Evolutionary conservation across 306 rosid genomes (phyloP).

Genomic region (Hippophae tibetana): DNA sequence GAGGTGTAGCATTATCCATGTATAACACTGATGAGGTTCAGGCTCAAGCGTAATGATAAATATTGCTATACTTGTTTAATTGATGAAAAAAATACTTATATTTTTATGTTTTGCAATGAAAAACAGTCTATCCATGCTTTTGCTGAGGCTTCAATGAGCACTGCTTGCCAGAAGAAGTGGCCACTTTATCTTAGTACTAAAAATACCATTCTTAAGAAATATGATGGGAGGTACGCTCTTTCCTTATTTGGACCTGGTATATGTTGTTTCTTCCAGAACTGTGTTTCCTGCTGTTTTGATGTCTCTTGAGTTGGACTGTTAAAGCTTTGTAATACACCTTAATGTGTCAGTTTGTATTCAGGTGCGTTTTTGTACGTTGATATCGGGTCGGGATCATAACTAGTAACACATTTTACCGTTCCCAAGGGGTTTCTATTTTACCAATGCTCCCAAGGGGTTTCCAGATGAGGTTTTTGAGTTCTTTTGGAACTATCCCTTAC

Average conservation of each 20-base stretch:
- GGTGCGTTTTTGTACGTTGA: too few relatives aligned
- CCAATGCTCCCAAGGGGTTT: too few relatives aligned
- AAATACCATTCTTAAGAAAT: slow-evolving; percentile 92
- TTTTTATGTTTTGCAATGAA: slow-evolving; percentile 2
- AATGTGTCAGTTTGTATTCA: too few relatives aligned
- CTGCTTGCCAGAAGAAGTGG: slow-evolving; percentile 79
- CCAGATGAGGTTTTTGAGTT: too few relatives aligned
- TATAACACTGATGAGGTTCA: slow-evolving; percentile 75
- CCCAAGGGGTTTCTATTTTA: too few relatives aligned
- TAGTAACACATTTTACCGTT: too few relatives aligned
- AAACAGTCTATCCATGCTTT: slow-evolving; percentile 72
- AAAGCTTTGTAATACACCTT: too few relatives aligned
- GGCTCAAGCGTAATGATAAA: slow-evolving; percentile 23
- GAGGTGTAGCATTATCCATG: slow-evolving; percentile 86
- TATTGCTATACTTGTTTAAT: not conserved
- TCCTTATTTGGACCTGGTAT: not conserved
- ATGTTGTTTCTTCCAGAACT: not conserved
- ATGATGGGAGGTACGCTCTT: slow-evolving; percentile 80
- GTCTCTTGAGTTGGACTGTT: too few relatives aligned
- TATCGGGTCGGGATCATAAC: too few relatives aligned
- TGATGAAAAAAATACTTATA: too few relatives aligned
- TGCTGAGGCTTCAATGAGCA: slow-evolving; percentile 86
- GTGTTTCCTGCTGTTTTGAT: not conserved
- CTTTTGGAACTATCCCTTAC: too few relatives aligned
- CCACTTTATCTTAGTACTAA: slow-evolving; percentile 94